phyloP scores from a whole-genome alignment of 1,284 basidiomycete species.

The Albatrellus sp. region DNA sequence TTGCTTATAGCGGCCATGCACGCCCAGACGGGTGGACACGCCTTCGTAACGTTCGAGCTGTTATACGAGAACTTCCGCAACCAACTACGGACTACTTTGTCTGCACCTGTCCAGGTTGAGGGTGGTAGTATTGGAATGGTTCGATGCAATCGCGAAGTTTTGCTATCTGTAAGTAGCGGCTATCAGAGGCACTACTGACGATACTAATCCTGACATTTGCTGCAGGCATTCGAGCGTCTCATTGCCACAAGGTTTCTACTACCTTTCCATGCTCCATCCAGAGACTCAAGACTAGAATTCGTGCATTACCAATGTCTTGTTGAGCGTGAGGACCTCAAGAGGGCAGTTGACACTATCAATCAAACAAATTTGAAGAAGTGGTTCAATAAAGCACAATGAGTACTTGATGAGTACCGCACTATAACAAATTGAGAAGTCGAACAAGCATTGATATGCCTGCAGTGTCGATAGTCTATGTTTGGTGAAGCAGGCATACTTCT shows the following conservation, averaged over 20 bases:
- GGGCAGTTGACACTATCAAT: conserved; percentile 48
- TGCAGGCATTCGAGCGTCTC: conserved; percentile 60
- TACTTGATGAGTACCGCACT: too few relatives aligned
- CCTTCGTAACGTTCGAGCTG: conserved; percentile 69
- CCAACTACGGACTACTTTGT: conserved; percentile 53
- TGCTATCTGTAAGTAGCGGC: conserved; percentile 39
- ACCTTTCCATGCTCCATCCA: conserved; percentile 27
- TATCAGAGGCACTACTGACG: too few relatives aligned
- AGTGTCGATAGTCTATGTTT: too few relatives aligned
- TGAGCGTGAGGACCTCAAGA: conserved; percentile 46
- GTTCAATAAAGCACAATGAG: conserved; percentile 44
- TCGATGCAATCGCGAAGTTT: conserved; percentile 44
- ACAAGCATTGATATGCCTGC: too few relatives aligned
- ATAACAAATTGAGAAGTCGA: too few relatives aligned
- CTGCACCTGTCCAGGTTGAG: conserved; percentile 61
- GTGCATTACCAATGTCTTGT: conserved; percentile 50
- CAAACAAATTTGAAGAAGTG: conserved; percentile 68
- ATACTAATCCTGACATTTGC: too few relatives aligned
- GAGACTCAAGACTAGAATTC: conserved; percentile 45
- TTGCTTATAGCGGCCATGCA: conserved; percentile 63
- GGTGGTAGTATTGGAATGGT: conserved; percentile 69
- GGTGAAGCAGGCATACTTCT: too few relatives aligned
- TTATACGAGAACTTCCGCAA: conserved; percentile 54
- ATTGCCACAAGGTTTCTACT: conserved; percentile 40
- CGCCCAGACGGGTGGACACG: conserved; percentile 50